Base-by-base conservation (phyloP, 2,329 filamentous ascomycete genomes). In the Alternaria brassicae region DNA sequence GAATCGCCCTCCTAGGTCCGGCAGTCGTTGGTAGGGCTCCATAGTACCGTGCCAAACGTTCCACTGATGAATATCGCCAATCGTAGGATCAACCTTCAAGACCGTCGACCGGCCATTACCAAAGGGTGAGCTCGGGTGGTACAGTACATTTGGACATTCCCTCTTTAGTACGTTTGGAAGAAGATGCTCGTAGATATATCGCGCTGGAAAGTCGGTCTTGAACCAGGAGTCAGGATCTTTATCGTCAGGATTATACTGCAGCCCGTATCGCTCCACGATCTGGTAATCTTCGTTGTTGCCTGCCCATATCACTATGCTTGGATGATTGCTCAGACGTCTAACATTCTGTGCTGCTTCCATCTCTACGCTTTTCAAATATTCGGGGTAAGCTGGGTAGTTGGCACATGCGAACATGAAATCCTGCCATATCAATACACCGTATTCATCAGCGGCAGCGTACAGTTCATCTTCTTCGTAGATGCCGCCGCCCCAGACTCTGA, bases 211-310 rank as follows among this genome's bases (percentile, higher is more conserved):
- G 71, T 94, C 85, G 0, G 91, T 92, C 78, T 91, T 87, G 27
- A 97, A 84, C 93, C 93, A 97, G 74, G 85, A 91, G 54, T 93
- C 84, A 0, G 91, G 86, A 69, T 96, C 84, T 65, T 90, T 91
- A 78, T 97, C 89, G 8, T 88, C 83, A 56, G 86, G 89, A 62
- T 97, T 83, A 77, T 96, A 97, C 0, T 87, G 90, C 54, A 97
- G 84, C 0, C 84, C 83, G 62, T 86, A 86, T 19, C 84, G 84
- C 75, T 96, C 92, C 55, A 89, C 89, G 47, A 93, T 90, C 74
- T 94, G 90, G 77, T 97, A 97, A 74, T 97, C 93, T 76, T 97
- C 93, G 72, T 97, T 97, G 79, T 97, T 97, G 12, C 93, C 94
- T 2, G 91, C 92, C 81, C 89, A 97, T 57, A 97, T 89, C 36